Evolutionary conservation across 495 filamentous ascomycete species (phyloP).

Genomic region (Eremomyces bilateralis): DNA sequence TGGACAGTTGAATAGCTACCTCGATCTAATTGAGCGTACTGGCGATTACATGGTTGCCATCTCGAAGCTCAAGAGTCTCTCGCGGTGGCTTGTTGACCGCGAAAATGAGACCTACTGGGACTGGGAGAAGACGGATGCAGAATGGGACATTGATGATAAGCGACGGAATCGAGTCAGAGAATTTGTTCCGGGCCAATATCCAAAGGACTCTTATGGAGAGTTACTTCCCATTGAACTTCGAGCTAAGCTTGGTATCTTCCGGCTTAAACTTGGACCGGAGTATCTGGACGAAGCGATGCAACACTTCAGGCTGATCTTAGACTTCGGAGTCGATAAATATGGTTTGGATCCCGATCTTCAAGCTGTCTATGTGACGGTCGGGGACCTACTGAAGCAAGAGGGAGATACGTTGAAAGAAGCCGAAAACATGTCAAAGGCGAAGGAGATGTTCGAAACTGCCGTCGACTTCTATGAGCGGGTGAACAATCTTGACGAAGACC

Average conservation of each 20-base stretch:
- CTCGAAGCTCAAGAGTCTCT: constrained; percentile 39
- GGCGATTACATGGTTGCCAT: constrained; percentile 42
- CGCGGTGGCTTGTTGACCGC: constrained; percentile 67
- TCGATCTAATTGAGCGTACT: constrained; percentile 49
- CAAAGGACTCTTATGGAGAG: constrained; percentile 40
- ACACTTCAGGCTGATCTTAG: no score
- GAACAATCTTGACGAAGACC: no score
- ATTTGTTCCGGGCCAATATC: constrained; percentile 32
- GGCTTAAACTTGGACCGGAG: constrained; percentile 37
- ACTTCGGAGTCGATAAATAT: no score
- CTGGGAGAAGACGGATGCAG: constrained; percentile 59
- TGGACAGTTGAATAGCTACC: constrained; percentile 66
- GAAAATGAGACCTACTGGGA: constrained; percentile 63
- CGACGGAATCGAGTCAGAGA: constrained; percentile 39
- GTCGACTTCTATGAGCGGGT: no score
- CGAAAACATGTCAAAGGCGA: no score
- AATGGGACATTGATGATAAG: constrained; percentile 64
- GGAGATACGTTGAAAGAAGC: no score
- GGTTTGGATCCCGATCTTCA: no score
- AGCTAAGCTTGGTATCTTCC: constrained; percentile 67
- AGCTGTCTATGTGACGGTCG: no score
- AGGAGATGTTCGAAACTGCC: no score
- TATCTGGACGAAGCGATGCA: constrained; percentile 56
- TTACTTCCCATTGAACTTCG: constrained; percentile 62
- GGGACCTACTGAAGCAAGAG: no score